A percentile compares a stretch with the other conserved stretches of the same genome.
phyloP scores from a whole-genome alignment of 345 rosid genomes.

The Aurinia saxatilis region DNA sequence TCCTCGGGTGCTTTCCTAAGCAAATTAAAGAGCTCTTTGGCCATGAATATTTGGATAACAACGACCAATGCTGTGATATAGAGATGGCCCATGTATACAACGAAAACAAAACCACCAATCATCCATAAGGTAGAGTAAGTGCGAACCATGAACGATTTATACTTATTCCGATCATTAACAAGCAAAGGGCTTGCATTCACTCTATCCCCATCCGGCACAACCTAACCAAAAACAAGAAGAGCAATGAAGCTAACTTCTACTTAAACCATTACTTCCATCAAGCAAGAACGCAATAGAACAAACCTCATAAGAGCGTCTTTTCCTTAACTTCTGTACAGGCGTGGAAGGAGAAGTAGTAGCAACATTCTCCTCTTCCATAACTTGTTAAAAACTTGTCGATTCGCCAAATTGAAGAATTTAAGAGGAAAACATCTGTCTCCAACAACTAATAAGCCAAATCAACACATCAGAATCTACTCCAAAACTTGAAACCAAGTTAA shows the following conservation, averaged over 20 bases:
- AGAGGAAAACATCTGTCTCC: conserved; percentile 18
- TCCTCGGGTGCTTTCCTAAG: conserved; percentile 87
- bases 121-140: conserved; percentile 81
- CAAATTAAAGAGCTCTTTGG: conserved; percentile 78
- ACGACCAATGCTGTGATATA: conserved; percentile 95
- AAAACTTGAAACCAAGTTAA: too few species aligned
- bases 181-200: conserved; percentile 57
- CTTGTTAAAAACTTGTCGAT: conserved; percentile 1
- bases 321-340: conserved; percentile 45
- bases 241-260: not conserved
- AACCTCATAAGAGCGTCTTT: conserved; percentile 69
- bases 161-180: conserved; percentile 69
- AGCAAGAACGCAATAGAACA: not conserved
- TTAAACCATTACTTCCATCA: not conserved
- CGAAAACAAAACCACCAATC: conserved; percentile 74
- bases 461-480: not conserved
- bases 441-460: not conserved
- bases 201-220: conserved; percentile 41
- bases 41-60: conserved; percentile 91
- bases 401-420: not conserved
- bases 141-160: conserved; percentile 71
- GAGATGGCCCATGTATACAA: conserved; percentile 96
- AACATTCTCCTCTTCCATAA: conserved; percentile 58
- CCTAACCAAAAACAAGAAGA: conserved; percentile 34
- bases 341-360: conserved; percentile 37